A percentile compares a stretch with the other conserved stretches of the same genome.
These are phyloP conservation scores for Globisporangium viniferum DNA, from an alignment of 352 stramenopile species.

Conservation along the genomic window DNA sequence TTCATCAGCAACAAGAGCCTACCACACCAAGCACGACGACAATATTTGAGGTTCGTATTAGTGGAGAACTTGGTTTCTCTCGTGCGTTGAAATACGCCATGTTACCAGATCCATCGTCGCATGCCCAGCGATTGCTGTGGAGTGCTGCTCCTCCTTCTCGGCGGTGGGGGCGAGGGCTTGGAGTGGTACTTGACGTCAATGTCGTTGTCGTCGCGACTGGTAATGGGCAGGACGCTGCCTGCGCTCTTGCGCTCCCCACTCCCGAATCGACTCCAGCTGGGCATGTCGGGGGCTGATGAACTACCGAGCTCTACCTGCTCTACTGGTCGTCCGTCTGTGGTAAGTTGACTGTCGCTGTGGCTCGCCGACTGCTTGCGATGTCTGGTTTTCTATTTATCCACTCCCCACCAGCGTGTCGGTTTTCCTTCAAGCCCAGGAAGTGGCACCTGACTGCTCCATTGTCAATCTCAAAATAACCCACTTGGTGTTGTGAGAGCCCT, in stretches of 20 bases:
- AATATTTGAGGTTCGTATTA: not conserved
- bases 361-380: too few species aligned
- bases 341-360: too few species aligned
- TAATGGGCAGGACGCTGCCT: conserved; percentile 10
- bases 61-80: too few species aligned
- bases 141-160: not conserved
- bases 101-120: conserved; percentile 22
- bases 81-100: too few species aligned
- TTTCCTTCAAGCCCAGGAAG: too few species aligned
- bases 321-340: too few species aligned
- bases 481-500: too few species aligned
- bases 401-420: too few species aligned
- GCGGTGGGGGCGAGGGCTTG: conserved; percentile 3
- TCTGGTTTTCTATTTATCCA: too few species aligned
- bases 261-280: conserved; percentile 16
- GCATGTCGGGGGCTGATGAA: not conserved
- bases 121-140: not conserved
- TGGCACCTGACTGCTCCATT: too few species aligned
- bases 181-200: conserved; percentile 15
- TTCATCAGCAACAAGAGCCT: conserved; percentile 54
- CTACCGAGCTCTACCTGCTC: not conserved
- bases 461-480: too few species aligned
- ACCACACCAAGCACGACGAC: not conserved
- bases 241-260: not conserved
- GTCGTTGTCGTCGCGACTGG: not conserved